Evolutionary conservation across 768 basidiomycete genomes (phyloP), one percentile per base, ranked within the genome.

Genomic region (Rubroboletus pulcherrimus): DNA sequence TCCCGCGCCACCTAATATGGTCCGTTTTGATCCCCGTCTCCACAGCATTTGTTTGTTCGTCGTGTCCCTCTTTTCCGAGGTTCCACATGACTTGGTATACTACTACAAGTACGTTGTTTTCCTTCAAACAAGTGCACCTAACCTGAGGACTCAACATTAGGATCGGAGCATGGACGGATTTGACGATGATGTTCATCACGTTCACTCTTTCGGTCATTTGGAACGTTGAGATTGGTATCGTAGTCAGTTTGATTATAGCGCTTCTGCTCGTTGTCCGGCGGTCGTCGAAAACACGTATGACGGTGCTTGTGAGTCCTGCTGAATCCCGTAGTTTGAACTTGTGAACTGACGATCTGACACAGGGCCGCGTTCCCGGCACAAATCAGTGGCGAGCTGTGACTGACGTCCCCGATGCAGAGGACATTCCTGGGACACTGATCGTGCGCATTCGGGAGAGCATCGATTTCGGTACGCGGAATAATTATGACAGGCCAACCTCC

Each of bases 161-260:
- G 63, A 93, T 97, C 82, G 67, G 82, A n/a, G 91, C 96, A n/a
- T 95, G 92, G 91, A 83, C 84, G 37, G 96, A 98, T 68, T 77
- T 96, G 46, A 74, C 81, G 6, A 81, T 98, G 65, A 93, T 98
- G 89, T 74, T 77, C 21, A 79, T 94, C 49, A 98, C 97, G 0
- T 97, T 98, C 72, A 63, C 86, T 58, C 81, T 91, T 51, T 93
- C 93, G 2, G 84, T 97, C 53, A 71, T 97, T 24, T 94, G 92
- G 85, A 86, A 88, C 60, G 85, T 98, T 53, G 94, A 98, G 76
- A 85, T 92, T 52, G 96, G 96, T 14, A 85, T 98, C 41, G 83
- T 89, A n/a, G 85, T 91, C 61, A 91, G 91, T 59, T 76, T 98
- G 59, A 84, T 93, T 40, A 83, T 94, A 54, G 93, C 93, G 33